Evolutionary conservation across 2,329 filamentous ascomycete species (phyloP).

Genomic region (Nothophaeocryptopus gaeumannii): DNA sequence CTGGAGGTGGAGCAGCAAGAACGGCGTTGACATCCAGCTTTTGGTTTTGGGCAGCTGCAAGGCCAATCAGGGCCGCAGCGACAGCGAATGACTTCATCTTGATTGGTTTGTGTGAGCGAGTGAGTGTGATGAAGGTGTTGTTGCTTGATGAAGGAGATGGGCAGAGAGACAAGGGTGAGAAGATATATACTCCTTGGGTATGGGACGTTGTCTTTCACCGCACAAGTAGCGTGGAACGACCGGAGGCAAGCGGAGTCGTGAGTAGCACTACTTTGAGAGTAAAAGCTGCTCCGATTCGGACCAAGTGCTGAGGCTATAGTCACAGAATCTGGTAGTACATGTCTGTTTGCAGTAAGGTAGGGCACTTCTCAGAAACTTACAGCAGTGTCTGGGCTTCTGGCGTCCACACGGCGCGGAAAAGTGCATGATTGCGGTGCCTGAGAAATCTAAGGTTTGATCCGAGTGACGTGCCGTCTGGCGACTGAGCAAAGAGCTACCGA

Average conservation of each 20-base stretch:
- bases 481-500: too few species aligned
- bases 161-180: neutral
- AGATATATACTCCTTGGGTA: neutral
- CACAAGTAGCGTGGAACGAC: too few species aligned
- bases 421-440: constrained; percentile 1
- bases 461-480: neutral
- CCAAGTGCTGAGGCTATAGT: neutral
- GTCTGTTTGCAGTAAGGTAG: too few species aligned
- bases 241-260: neutral
- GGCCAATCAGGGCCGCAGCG: constrained; percentile 22
- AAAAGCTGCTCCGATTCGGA: neutral
- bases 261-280: neutral
- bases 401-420: neutral
- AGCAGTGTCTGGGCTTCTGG: too few species aligned
- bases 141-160: neutral
- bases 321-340: too few species aligned
- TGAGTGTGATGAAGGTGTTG: neutral
- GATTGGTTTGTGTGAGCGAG: neutral
- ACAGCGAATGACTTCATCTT: constrained; percentile 21
- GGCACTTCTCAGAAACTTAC: too few species aligned
- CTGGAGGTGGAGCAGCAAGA: constrained; percentile 19
- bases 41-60: constrained; percentile 27
- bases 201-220: too few species aligned
- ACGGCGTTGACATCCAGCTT: constrained; percentile 25
- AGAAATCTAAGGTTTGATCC: constrained; percentile 11